Base-by-base conservation (phyloP, 2,329 filamentous ascomycete species). In the Hymenoscyphus fructigenus region DNA sequence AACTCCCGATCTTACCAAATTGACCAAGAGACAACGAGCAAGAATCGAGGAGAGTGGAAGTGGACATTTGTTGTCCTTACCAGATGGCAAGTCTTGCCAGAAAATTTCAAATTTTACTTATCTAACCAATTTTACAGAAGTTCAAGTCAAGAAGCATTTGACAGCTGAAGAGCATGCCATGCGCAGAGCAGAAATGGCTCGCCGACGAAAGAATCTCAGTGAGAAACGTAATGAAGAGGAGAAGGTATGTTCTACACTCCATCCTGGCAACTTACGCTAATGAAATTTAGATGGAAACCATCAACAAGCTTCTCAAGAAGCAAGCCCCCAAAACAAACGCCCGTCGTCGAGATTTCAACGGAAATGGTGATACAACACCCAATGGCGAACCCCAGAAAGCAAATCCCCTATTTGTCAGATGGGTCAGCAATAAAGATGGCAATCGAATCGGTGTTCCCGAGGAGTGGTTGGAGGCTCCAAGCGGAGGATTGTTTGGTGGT, bases 301-400 rank as follows among this genome's bases (percentile, higher is more conserved):
- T 95, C 84, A 93, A 95, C 81, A 93, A 93, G 73, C 86, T 95
- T 1, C 86, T 95, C 61, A 93, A 93, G 78, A 93, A 93, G 75
- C 91, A 93, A 76, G 90, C 91, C 0, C 89, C 91, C 28, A 93
- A 94, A 77, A 86, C 86, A 64, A 89, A 84, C 69, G 80, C 82
- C 76, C 36, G 82, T 75, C 56, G 77, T 68, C 62, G 75, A 71
- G 64, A 79, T 70, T 61, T 77, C 71, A 62, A 76, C 57, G 73
- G 76, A 32, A 75, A 76, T 55, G 79, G 76, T 14, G 84, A 83
- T 12, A 82, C 80, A 10, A 80, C 79, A 1, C 80, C 81, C 7
- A 84, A 84, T 59, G 78, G 75, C 0, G 82, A 82, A 62, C 67
- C 66, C 0, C 79, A 80, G 44, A 85, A 80, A 68, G 79, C 88